Conservation (phyloP, 1,139 yeast species). For the Saccharomyces hybrid region DNA sequence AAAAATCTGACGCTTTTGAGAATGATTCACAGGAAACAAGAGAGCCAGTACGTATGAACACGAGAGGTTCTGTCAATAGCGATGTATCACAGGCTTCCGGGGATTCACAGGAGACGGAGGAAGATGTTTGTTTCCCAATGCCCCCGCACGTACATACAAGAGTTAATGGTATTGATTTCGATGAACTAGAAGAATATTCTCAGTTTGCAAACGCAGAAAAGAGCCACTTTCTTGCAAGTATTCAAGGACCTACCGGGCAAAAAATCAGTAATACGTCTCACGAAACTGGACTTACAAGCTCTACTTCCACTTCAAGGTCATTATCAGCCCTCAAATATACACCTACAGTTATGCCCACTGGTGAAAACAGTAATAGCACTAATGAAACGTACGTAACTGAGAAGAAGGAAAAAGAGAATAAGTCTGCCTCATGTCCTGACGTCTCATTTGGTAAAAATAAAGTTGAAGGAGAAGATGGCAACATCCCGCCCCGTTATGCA, state of each 20-base stretch:
- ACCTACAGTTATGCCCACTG: constrained; percentile 32
- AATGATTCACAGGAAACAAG: constrained; percentile 11
- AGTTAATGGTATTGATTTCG: constrained; percentile 69
- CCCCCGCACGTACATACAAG: constrained; percentile 53
- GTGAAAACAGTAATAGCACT: background rate
- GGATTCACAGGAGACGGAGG: constrained; percentile 80
- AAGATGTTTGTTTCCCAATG: constrained; percentile 97
- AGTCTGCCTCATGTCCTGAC: constrained; percentile 15
- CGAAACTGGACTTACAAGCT: constrained; percentile 23
- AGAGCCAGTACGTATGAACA: constrained; percentile 7
- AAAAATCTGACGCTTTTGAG: constrained; percentile 4
- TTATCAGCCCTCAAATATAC: constrained; percentile 57
- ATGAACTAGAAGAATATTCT: constrained; percentile 69
- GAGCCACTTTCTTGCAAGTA: constrained; percentile 1
- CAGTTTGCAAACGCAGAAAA: constrained; percentile 37
- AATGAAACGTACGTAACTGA: constrained; percentile 6
- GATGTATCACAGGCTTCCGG: constrained; percentile 70
- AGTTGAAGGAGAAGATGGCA: constrained; percentile 32
- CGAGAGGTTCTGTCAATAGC: constrained; percentile 41
- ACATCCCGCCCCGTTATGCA: constrained; percentile 4
- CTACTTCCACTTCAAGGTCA: constrained; percentile 26
- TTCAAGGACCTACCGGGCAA: background rate
- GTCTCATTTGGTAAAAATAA: constrained; percentile 36
- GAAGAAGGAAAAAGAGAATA: constrained; percentile 3
- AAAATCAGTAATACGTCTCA: background rate